Conservation (phyloP, 352 stramenopile genomes). For the Pythium guiyangense region DNA sequence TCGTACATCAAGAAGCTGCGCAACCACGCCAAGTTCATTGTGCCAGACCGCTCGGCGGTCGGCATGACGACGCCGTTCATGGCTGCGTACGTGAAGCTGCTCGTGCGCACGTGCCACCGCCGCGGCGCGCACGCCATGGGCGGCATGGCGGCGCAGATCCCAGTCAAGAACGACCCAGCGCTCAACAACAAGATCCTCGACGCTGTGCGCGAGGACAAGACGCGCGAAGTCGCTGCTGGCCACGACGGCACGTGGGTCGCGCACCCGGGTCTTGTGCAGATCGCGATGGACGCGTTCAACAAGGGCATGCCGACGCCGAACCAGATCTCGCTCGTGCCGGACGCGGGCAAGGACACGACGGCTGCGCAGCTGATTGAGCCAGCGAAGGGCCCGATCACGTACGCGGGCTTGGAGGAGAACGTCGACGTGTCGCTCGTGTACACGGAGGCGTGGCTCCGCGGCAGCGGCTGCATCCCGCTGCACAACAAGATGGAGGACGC, state of each 20-base stretch:
- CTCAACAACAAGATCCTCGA: conserved; percentile 89
- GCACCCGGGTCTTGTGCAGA: conserved; percentile 91
- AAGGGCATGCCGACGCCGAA: conserved; percentile 91
- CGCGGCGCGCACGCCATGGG: conserved; percentile 95
- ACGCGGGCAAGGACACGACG: conserved; percentile 52
- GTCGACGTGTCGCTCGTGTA: conserved; percentile 93
- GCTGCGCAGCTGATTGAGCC: conserved; percentile 63
- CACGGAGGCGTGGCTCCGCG: conserved; percentile 92
- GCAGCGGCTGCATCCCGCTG: conserved; percentile 91
- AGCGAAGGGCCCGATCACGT: conserved; percentile 75
- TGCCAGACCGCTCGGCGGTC: conserved; percentile 90
- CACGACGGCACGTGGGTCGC: conserved; percentile 97
- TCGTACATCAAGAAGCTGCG: conserved; percentile 97
- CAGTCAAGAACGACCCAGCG: conserved; percentile 89
- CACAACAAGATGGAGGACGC: conserved; percentile 96
- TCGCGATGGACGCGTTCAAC: conserved; percentile 93
- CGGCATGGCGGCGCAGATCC: conserved; percentile 96
- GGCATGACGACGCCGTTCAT: conserved; percentile 95
- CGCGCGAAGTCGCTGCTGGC: conserved; percentile 85
- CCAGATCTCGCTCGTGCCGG: conserved; percentile 79
- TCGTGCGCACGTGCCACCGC: conserved; percentile 94
- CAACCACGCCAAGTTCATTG: conserved; percentile 88
- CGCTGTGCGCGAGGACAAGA: conserved; percentile 89
- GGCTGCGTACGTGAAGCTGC: conserved; percentile 92
- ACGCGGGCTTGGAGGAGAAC: conserved; percentile 83